phyloP scores from a whole-genome alignment of 805 yeast species.

The Myxozyma neglecta region DNA sequence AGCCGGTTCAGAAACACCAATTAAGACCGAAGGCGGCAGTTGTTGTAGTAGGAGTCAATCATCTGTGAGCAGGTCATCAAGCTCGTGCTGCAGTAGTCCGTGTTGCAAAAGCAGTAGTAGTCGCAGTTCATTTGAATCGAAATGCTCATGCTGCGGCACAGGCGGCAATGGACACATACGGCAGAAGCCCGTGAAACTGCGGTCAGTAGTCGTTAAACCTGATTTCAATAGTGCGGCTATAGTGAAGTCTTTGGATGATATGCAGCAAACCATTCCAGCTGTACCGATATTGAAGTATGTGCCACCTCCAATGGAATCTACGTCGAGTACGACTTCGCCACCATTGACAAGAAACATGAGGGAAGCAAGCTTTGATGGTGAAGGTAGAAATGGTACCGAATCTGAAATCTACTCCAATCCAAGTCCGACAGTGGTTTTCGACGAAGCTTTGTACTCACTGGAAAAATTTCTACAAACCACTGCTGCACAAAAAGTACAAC shows the following conservation, averaged over 20 bases:
- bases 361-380: neutral
- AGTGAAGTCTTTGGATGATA: conserved; percentile 6
- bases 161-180: neutral
- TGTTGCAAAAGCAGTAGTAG: no score
- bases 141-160: conserved; percentile 4
- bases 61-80: neutral
- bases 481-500: neutral
- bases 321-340: neutral
- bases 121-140: neutral
- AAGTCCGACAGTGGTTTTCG: conserved; percentile 14
- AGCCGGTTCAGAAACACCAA: no score
- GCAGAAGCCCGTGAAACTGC: conserved; percentile 16
- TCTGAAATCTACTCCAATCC: neutral
- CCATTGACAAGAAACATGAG: neutral
- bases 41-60: neutral
- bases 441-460: conserved; percentile 24
- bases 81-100: neutral
- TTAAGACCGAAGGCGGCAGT: no score
- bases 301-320: no score
- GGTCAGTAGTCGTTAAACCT: conserved; percentile 21
- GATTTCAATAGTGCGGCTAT: conserved; percentile 17
- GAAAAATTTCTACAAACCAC: conserved; percentile 16
- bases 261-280: neutral
- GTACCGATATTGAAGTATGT: neutral
- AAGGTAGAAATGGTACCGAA: neutral